Base-by-base conservation (phyloP, 371 early-diverging fungal species). In the Gilbertella persicaria region DNA sequence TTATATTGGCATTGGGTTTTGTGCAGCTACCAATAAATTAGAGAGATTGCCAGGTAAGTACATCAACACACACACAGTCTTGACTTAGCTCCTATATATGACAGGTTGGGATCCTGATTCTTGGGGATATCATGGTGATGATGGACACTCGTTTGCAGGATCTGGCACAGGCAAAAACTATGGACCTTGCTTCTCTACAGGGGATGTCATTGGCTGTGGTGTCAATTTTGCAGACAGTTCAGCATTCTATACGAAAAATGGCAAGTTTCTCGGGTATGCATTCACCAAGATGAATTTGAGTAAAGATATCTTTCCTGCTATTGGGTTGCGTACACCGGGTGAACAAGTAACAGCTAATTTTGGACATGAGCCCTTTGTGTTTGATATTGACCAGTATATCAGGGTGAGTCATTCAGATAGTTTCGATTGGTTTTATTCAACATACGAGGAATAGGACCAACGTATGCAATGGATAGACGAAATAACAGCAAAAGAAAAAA, bases 111-210 rank as follows among this genome's bases (percentile, higher is more conserved):
- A 93, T 50, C 55, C 58, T 4, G 65, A 82, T 44, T 91, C 92
- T 20, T 93, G 90, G 88, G 95, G 95, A 9, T 93, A 90, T 70
- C 95, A 94, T 58, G 92, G 96, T 19, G 96, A 96, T 69, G 98
- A 98, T 68, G 99, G 99, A 12, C 73, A 89, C 51, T 65, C 75
- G 30, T 95, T 96, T 64, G 75, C 76, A 52, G 89, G 91, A 35
- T 81, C 85, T 7, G 93, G 93, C 4, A 84, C 77, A 19, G 98
- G 98, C 17, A 71, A 84, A 23, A 66, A 76, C 9, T 98, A 88
- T 62, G 99, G 99, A 0, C 99, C 98, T 12, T 82, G 82, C 6
- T 98, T 88, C 57, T 86, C 90, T 16, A 95, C 94, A 0, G 94
- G 93, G 14, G 99, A 98, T 67, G 79, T 85, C 0, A 84, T 97